phyloP scores from a whole-genome alignment of 1,284 basidiomycete genomes.

The Papiliotrema terrestris region DNA sequence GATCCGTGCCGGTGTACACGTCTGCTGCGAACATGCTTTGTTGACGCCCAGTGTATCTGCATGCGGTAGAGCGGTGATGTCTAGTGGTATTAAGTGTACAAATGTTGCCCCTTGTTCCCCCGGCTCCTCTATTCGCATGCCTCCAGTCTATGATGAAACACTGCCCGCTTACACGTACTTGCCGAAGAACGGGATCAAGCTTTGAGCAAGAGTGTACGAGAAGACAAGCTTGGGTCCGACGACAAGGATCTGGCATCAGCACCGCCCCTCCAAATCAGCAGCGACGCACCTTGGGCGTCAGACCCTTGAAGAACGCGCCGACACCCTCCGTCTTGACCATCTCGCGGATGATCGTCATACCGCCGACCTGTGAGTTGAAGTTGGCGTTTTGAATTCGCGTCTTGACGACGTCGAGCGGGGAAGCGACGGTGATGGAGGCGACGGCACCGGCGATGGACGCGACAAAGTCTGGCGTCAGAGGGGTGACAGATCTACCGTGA shows the following conservation, averaged over 20 bases:
- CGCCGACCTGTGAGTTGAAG: constrained; percentile 83
- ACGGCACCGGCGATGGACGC: constrained; percentile 92
- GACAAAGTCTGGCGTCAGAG: constrained; percentile 61
- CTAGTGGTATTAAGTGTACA: neutral
- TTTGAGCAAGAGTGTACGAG: constrained; percentile 95
- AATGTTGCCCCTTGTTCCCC: neutral
- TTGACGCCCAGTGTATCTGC: neutral
- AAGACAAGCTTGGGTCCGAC: constrained; percentile 98
- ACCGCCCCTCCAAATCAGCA: neutral
- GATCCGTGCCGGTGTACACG: too few relatives aligned
- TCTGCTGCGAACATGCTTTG: too few relatives aligned
- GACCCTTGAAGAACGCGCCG: constrained; percentile 91
- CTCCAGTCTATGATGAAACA: neutral
- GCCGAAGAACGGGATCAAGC: constrained; percentile 88
- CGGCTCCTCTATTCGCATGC: neutral
- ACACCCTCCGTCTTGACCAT: constrained; percentile 82
- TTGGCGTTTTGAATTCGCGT: constrained; percentile 97
- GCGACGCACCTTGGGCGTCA: constrained; percentile 78
- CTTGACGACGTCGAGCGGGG: constrained; percentile 94
- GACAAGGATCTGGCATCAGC: constrained; percentile 69
- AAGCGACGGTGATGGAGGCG: constrained; percentile 92
- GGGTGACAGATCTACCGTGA: too few relatives aligned
- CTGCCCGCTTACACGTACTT: constrained; percentile 59
- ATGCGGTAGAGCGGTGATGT: neutral
- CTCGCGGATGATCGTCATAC: constrained; percentile 81